Percentiles rank a stretch among this genome's conserved stretches.
These are phyloP conservation scores for Saturnispora gosingensis DNA, from an alignment of 805 yeast species.

Conservation along the genomic window DNA sequence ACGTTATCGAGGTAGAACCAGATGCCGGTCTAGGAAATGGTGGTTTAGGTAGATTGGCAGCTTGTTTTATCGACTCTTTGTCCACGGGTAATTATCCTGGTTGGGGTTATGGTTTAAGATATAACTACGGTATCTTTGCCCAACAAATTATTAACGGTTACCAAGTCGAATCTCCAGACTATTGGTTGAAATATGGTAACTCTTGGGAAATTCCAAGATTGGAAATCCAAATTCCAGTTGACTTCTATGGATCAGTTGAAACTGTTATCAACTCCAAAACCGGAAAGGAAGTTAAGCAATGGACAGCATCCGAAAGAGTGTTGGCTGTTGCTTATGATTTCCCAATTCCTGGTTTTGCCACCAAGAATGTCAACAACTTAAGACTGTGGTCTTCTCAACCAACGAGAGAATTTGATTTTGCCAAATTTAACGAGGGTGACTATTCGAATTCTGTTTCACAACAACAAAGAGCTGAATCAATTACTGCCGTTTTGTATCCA, in stretches of 20 bases:
- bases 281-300: constrained; percentile 49
- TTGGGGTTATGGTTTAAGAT: constrained; percentile 94
- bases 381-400: constrained; percentile 89
- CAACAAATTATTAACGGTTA: constrained; percentile 86
- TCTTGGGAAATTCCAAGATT: constrained; percentile 90
- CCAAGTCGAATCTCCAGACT: constrained; percentile 91
- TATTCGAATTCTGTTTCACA: constrained; percentile 73
- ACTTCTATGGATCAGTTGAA: constrained; percentile 76
- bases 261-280: constrained; percentile 44
- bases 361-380: constrained; percentile 76
- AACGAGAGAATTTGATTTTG: constrained; percentile 83
- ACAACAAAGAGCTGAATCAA: constrained; percentile 85
- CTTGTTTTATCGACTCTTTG: constrained; percentile 85
- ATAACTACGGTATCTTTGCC: constrained; percentile 87
- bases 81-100: constrained; percentile 83
- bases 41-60: constrained; percentile 90
- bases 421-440: constrained; percentile 86
- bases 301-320: constrained; percentile 88
- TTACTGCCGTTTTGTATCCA: constrained; percentile 88
- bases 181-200: constrained; percentile 81
- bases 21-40: constrained; percentile 96
- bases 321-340: constrained; percentile 85
- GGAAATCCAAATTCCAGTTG: constrained; percentile 83
- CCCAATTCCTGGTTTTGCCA: constrained; percentile 87
- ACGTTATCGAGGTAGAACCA: constrained; percentile 74